phyloP scores from a whole-genome alignment of 2,329 filamentous ascomycete species.

The Phialocephala sp. region DNA sequence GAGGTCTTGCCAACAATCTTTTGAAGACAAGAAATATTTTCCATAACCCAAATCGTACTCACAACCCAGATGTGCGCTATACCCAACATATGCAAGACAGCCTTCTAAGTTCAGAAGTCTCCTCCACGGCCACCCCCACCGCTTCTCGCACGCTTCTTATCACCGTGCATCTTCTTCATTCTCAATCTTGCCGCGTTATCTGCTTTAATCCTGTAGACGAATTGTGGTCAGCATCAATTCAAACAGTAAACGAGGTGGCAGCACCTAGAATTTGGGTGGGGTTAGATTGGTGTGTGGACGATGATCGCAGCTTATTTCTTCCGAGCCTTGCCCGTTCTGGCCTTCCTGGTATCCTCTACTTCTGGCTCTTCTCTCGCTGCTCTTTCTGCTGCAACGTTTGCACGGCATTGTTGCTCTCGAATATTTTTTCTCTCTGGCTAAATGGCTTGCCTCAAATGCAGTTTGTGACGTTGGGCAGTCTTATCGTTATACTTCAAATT shows the following conservation, averaged over 20 bases:
- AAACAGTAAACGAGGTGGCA: neutral
- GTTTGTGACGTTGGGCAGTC: neutral
- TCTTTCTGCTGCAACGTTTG: neutral
- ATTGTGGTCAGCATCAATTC: conserved; percentile 21
- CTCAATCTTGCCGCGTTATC: conserved; percentile 40
- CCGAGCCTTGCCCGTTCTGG: conserved; percentile 1
- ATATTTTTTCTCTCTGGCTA: neutral
- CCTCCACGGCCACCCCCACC: conserved; percentile 13
- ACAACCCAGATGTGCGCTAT: neutral
- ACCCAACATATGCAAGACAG: neutral
- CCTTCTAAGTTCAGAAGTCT: neutral
- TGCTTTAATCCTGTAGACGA: conserved; percentile 36
- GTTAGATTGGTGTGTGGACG: neutral
- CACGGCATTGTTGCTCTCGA: neutral
- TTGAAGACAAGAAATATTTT: neutral
- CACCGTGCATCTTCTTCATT: conserved; percentile 42
- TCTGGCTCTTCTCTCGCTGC: neutral
- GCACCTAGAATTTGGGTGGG: neutral
- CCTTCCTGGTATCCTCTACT: neutral
- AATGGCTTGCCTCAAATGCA: conserved; percentile 1
- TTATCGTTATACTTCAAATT: neutral
- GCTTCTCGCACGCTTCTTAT: conserved; percentile 41
- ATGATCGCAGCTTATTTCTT: neutral
- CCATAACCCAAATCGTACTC: neutral
- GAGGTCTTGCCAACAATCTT: neutral